Evolutionary conservation across 1,139 yeast species (phyloP), one percentile per base, ranked within the genome.

Genomic region (Barnettozyma hawaiiensis): DNA sequence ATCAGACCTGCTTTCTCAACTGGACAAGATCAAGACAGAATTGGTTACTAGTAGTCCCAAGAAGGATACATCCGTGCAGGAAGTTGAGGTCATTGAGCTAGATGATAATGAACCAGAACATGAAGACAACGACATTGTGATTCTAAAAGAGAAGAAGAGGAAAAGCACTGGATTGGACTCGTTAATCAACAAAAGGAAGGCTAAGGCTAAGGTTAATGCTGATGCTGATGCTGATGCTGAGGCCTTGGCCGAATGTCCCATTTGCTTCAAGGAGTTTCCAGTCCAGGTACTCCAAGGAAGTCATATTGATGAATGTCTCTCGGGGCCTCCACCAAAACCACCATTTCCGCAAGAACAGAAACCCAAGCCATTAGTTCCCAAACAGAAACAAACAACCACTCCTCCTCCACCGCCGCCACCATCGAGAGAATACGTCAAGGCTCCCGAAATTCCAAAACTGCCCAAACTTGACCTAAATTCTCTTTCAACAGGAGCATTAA

Each of bases 301-400:
- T 1, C 96, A 87, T 58, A 71, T 87, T n/a, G 92, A 82, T 55
- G 67, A 69, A 32, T 87, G 96, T 56, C 62, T 85, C 41, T 61
- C 62, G 18, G 68, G 46, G 6, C 45, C 48, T 38, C 16, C 14
- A 6, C 24, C 35, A 10, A 21, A 32, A 32, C 35, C 15, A n/a
- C 21, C 21, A 33, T n/a, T n/a, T n/a, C 27, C 32, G 18, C 33
- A 19, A 14, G 24, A 16, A 9, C 41, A 62, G 57, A 18, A 42
- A 18, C 16, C 38, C 26, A n/a, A 20, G 10, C 33, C 22, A 18
- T 16, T 21, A 18, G 16, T 14, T 18, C 31, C 19, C 24, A 7
- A 23, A 7, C n/a, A 35, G 15, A 14, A 23, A 2, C 31, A 31
- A 5, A 9, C 37, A 11, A 14, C 37, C 2, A n/a, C n/a, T n/a